Evolutionary conservation across 2,329 filamentous ascomycete genomes (phyloP).

Genomic region (Ambrosiella xylebori): DNA sequence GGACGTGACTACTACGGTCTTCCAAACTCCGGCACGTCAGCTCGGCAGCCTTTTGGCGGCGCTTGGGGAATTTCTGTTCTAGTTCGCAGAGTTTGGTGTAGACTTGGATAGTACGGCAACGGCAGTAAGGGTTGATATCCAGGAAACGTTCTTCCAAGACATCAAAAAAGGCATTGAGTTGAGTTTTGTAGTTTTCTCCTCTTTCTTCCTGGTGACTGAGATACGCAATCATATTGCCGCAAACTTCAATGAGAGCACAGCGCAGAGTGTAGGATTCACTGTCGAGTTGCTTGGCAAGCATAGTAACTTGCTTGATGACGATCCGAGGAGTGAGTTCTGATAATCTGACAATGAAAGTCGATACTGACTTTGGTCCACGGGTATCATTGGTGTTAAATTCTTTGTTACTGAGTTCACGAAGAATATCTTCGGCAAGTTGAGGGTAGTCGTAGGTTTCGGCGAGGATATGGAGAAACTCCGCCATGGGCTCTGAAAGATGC

Average conservation of each 20-base stretch:
- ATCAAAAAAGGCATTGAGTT: conserved; percentile 93
- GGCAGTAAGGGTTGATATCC: conserved; percentile 90
- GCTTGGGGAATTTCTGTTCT: conserved; percentile 90
- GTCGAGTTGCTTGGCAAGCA: conserved; percentile 84
- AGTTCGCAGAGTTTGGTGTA: conserved; percentile 82
- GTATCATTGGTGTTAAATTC: conserved; percentile 96
- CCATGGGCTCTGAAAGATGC: conserved; percentile 97
- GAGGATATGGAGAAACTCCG: conserved; percentile 89
- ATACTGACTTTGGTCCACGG: conserved; percentile 89
- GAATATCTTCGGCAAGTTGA: conserved; percentile 80
- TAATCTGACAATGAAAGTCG: conserved; percentile 78
- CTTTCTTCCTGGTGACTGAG: conserved; percentile 83
- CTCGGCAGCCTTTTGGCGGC: conserved; percentile 72
- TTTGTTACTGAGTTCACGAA: conserved; percentile 89
- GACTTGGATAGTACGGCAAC: conserved; percentile 81
- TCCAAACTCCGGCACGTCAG: conserved; percentile 77
- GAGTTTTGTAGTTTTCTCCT: conserved; percentile 81
- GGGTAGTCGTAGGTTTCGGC: conserved; percentile 96
- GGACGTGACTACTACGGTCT: conserved; percentile 95
- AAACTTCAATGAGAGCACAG: conserved; percentile 89
- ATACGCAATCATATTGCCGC: conserved; percentile 83
- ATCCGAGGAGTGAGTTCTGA: conserved; percentile 81
- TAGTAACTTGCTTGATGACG: conserved; percentile 94
- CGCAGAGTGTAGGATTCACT: conserved; percentile 94
- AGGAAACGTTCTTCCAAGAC: conserved; percentile 91